Percentiles rank a stretch among this genome's conserved stretches.
Evolutionary conservation across 176 grass and related monocot genomes (phyloP).

Genomic region (Cenchrus americanus): DNA sequence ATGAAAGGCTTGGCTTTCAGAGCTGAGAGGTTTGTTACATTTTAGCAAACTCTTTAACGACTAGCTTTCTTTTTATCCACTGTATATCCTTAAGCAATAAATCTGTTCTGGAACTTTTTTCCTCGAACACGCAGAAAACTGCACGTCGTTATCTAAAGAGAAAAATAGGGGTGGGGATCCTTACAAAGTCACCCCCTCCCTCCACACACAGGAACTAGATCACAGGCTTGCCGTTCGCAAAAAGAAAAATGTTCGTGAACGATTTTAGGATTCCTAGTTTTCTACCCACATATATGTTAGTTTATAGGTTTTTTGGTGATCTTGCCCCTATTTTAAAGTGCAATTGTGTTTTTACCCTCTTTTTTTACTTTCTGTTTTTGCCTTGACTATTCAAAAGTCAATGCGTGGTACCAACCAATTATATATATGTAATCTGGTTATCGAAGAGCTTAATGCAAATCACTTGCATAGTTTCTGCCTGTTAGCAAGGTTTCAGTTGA

Average conservation of each 20-base stretch:
- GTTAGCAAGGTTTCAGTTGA: constrained; percentile 13
- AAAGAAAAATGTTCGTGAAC: not conserved
- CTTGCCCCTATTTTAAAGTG: too few species aligned
- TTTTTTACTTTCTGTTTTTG: too few species aligned
- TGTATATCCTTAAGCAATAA: not conserved
- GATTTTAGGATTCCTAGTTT: not conserved
- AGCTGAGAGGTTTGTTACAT: constrained; percentile 72
- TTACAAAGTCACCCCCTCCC: too few species aligned
- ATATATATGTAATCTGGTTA: not conserved
- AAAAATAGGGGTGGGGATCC: too few species aligned
- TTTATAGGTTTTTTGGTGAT: not conserved
- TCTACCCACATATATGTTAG: not conserved
- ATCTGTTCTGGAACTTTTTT: not conserved
- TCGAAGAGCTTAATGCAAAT: constrained; percentile 14
- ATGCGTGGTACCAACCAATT: not conserved
- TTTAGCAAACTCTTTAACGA: not conserved
- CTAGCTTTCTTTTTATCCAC: not conserved
- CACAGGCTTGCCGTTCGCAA: too few species aligned
- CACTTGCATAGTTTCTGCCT: constrained; percentile 8
- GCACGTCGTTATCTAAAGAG: too few species aligned
- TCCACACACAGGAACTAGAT: too few species aligned
- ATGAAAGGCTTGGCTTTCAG: constrained; percentile 79
- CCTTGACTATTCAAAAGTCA: too few species aligned
- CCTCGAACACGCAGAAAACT: too few species aligned
- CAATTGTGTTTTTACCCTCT: too few species aligned